These are phyloP conservation scores for Hura crepitans DNA, from an alignment of 441 rosid species.

Conservation along the genomic window DNA sequence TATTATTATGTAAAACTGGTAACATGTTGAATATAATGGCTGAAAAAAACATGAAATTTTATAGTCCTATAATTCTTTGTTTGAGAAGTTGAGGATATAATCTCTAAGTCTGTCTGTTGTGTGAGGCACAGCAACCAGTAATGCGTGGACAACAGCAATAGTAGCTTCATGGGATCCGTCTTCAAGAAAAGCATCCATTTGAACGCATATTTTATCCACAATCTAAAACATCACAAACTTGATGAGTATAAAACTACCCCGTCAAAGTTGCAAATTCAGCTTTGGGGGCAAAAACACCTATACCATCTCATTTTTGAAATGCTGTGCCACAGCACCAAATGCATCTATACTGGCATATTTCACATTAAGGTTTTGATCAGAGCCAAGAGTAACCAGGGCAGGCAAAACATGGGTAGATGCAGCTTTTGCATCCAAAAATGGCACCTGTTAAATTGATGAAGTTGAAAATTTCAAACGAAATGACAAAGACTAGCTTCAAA, in stretches of 20 bases:
- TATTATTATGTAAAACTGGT: constrained; percentile 12
- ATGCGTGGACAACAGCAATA: constrained; percentile 80
- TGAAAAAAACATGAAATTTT: neutral
- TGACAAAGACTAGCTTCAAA: constrained; percentile 13
- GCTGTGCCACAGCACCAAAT: constrained; percentile 93
- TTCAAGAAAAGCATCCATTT: constrained; percentile 99
- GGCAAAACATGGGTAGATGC: constrained; percentile 85
- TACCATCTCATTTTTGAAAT: constrained; percentile 92
- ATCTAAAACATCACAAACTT: constrained; percentile 47
- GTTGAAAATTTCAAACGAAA: neutral
- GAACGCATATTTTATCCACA: constrained; percentile 95
- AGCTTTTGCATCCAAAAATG: constrained; percentile 72
- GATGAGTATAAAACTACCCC: constrained; percentile 5
- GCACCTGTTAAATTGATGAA: constrained; percentile 49
- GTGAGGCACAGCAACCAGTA: constrained; percentile 84
- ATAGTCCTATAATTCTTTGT: constrained; percentile 3
- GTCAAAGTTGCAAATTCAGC: constrained; percentile 13
- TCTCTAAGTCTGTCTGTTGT: constrained; percentile 89
- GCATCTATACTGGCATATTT: constrained; percentile 97
- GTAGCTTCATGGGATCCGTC: constrained; percentile 98
- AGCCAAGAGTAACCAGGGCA: constrained; percentile 90
- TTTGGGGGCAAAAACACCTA: constrained; percentile 7
- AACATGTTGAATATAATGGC: constrained; percentile 2
- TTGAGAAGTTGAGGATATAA: constrained; percentile 53
- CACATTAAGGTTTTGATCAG: constrained; percentile 88